These are phyloP conservation scores for Flaveria robusta DNA, from an alignment of 129 eudicot genomes.

Conservation along the genomic window DNA sequence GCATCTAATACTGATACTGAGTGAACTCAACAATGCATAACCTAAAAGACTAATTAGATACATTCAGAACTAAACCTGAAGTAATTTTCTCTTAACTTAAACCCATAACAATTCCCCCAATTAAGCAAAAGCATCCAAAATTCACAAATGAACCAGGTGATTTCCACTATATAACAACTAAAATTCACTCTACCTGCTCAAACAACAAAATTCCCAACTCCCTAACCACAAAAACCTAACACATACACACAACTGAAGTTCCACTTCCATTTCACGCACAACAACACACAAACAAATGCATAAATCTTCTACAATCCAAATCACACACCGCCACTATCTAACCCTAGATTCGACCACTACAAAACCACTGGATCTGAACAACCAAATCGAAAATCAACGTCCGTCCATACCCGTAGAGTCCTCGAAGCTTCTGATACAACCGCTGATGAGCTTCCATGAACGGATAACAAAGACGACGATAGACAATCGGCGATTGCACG, in stretches of 20 bases:
- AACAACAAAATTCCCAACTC: slow-evolving; percentile 24
- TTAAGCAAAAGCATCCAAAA: neutral
- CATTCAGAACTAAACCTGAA: slow-evolving; percentile 3
- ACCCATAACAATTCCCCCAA: slow-evolving; percentile 1
- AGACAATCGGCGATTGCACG: slow-evolving; percentile 93
- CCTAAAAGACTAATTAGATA: slow-evolving; percentile 8
- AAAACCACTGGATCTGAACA: slow-evolving; percentile 43
- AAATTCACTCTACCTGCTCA: slow-evolving; percentile 19
- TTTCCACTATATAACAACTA: neutral
- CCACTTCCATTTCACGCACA: slow-evolving; percentile 24
- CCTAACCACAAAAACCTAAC: slow-evolving; percentile 25
- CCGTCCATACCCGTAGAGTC: slow-evolving; percentile 66
- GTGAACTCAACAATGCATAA: slow-evolving; percentile 6
- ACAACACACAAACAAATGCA: slow-evolving; percentile 16
- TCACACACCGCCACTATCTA: slow-evolving; percentile 16
- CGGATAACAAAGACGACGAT: slow-evolving; percentile 64
- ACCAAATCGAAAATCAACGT: slow-evolving; percentile 20
- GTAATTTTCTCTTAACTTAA: neutral
- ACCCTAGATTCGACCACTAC: slow-evolving; percentile 38
- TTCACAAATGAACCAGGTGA: neutral
- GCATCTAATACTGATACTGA: neutral
- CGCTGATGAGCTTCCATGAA: slow-evolving; percentile 49
- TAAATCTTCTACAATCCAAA: slow-evolving; percentile 12
- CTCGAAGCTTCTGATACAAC: slow-evolving; percentile 79
- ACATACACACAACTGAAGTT: neutral